Conservation (phyloP, 2,329 filamentous ascomycete genomes). For the Penicillium sp. region DNA sequence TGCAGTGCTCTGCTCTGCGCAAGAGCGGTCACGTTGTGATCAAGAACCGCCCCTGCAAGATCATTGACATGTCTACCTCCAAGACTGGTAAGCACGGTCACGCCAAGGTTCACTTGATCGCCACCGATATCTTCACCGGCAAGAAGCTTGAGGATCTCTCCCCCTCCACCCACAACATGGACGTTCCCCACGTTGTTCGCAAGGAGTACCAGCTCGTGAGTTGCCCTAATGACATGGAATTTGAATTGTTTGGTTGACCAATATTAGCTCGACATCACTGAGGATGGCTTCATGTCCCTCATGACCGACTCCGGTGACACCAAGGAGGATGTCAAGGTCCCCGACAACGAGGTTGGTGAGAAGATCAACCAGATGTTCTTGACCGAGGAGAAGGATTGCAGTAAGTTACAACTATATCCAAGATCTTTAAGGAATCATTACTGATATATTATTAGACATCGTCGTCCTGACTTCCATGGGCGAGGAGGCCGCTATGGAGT, state of each 20-base stretch:
- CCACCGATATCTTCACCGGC: constrained; percentile 97
- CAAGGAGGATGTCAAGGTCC: constrained; percentile 94
- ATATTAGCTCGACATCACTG: constrained; percentile 78
- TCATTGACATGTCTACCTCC: constrained; percentile 99
- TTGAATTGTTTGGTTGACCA: not conserved
- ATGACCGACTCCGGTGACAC: constrained; percentile 81
- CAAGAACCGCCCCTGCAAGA: constrained; percentile 99
- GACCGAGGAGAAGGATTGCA: constrained; percentile 85
- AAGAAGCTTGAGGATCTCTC: constrained; percentile 99
- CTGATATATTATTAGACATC: constrained; percentile 60
- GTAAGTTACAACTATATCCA: constrained; percentile 59
- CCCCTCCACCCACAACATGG: constrained; percentile 83
- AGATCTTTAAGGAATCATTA: not conserved
- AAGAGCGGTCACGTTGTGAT: constrained; percentile 99
- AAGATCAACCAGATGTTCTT: constrained; percentile 80
- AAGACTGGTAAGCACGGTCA: constrained; percentile 99
- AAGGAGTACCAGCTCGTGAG: constrained; percentile 93
- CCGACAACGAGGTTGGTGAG: constrained; percentile 82
- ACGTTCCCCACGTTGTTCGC: constrained; percentile 90
- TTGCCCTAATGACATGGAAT: constrained; percentile 23
- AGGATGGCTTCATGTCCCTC: constrained; percentile 92
- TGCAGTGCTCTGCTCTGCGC: constrained; percentile 99
- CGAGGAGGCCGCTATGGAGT: constrained; percentile 87
- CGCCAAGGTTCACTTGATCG: constrained; percentile 99
- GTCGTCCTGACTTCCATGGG: constrained; percentile 94